Conservation (phyloP, 2,329 filamentous ascomycete genomes). For the Alternaria alternata region DNA sequence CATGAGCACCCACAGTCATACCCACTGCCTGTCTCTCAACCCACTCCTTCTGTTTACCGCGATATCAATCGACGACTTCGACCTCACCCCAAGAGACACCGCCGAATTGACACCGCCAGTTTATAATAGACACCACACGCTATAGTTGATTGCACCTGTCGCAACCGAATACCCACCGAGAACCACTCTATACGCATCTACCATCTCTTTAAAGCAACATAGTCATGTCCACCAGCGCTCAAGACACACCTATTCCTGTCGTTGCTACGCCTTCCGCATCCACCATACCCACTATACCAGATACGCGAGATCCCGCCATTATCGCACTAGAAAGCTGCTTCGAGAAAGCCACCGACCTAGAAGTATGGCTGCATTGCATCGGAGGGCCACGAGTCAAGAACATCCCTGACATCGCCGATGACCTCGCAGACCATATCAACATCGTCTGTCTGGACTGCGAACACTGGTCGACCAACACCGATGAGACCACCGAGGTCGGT, state of each 20-base stretch:
- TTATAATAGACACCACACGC: not conserved
- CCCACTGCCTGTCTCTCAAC: not conserved
- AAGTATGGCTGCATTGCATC: conserved; percentile 13
- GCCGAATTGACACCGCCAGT: not conserved
- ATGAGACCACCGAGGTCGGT: conserved; percentile 35
- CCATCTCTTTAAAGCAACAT: not conserved
- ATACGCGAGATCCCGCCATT: not conserved
- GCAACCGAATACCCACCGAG: not conserved
- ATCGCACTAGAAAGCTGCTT: conserved; percentile 5
- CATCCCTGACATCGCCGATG: conserved; percentile 10
- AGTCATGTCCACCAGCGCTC: not conserved
- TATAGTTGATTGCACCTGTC: not conserved
- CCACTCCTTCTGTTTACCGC: not conserved
- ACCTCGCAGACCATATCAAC: conserved; percentile 22
- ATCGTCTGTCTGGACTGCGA: conserved; percentile 36
- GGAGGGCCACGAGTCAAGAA: not conserved
- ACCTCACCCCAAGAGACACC: not conserved
- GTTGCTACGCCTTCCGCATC: not conserved
- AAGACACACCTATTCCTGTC: not conserved
- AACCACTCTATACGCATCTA: not conserved
- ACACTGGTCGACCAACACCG: conserved; percentile 30
- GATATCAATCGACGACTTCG: not conserved
- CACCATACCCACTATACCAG: not conserved
- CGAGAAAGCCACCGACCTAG: conserved; percentile 7
- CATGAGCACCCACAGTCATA: not conserved